Base-by-base conservation (phyloP, 768 basidiomycete genomes). In the Cyclocybe aegerita region DNA sequence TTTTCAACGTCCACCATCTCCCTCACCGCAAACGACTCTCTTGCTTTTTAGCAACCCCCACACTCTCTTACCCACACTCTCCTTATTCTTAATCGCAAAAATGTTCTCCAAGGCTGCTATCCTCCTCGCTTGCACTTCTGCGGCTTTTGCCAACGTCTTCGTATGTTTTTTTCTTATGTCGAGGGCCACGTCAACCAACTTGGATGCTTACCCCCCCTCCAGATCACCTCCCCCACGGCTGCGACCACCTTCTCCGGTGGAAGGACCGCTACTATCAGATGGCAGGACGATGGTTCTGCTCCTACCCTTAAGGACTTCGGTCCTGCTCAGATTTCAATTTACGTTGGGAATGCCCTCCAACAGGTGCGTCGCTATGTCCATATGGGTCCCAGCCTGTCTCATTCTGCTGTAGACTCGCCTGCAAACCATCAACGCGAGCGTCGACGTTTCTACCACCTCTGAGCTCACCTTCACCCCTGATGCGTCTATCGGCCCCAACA, bases 151-250 rank as follows among this genome's bases (percentile, higher is more conserved):
- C 40, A 80, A 60, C 43, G 71, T 86, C 56, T 83, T 73, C 55
- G 86, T 88, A 60, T 16, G 52, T 46, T 30, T 50, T 50, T 47
- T 39, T 39, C 29, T 30, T 30, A 11, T 30, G 30, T 7, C 16
- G 29, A 23, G 36, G 7, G n/a, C 15, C 23, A 3, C 58, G 48
- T 60, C 60, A 44, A 43, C 43, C 39, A 34, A 38, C 44, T 39
- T 46, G 38, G 23, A 35, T 29, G 37, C 37, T 50, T 4, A 50
- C 35, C 36, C 12, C 39, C 53, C 36, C 45, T 43, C 12, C 50
- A 90, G 88, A 66, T 83, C 10, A 91, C 86, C 10, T 47, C 61
- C 1, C 89, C 89, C 3, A 69, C 77, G 11, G 65, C 70, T 7
- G 35, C 70, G 0, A 74, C 79, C 9, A 68, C 60, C 6, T 80